phyloP scores from a whole-genome alignment of 495 filamentous ascomycete genomes.

The Talaromyces ruber region DNA sequence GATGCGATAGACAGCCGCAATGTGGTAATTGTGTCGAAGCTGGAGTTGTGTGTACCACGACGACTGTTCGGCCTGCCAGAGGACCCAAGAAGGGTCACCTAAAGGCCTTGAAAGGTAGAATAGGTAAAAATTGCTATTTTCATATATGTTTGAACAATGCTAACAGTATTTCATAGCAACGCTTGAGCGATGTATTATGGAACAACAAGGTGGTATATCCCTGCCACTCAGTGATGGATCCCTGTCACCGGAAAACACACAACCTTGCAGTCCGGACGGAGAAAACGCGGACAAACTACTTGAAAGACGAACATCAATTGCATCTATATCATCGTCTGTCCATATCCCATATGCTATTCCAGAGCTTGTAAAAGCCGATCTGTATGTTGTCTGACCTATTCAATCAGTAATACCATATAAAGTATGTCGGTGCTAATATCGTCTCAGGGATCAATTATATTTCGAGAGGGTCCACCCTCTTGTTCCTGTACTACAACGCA shows the following conservation, averaged over 20 bases:
- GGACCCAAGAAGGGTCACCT: constrained; percentile 48
- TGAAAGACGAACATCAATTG: background rate
- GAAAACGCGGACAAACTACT: background rate
- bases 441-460: constrained; percentile 42
- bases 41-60: constrained; percentile 40
- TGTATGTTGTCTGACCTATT: constrained; percentile 18
- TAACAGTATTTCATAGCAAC: background rate
- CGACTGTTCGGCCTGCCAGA: constrained; percentile 30
- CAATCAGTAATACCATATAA: background rate
- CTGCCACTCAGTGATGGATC: constrained; percentile 3
- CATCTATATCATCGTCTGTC: background rate
- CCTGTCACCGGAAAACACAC: background rate
- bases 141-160: background rate
- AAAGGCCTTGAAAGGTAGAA: constrained; percentile 37
- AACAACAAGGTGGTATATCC: constrained; percentile 7
- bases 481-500: constrained; percentile 43
- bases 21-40: constrained; percentile 42
- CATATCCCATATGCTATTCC: constrained; percentile 1
- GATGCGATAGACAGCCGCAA: constrained; percentile 43
- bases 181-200: constrained; percentile 8
- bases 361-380: constrained; percentile 31
- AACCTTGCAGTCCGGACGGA: constrained; percentile 1
- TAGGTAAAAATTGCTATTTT: constrained; percentile 20
- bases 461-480: constrained; percentile 50
- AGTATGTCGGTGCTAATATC: background rate